These are phyloP conservation scores for Selenicereus undatus DNA, from an alignment of 148 eudicot genomes.

Conservation along the genomic window DNA sequence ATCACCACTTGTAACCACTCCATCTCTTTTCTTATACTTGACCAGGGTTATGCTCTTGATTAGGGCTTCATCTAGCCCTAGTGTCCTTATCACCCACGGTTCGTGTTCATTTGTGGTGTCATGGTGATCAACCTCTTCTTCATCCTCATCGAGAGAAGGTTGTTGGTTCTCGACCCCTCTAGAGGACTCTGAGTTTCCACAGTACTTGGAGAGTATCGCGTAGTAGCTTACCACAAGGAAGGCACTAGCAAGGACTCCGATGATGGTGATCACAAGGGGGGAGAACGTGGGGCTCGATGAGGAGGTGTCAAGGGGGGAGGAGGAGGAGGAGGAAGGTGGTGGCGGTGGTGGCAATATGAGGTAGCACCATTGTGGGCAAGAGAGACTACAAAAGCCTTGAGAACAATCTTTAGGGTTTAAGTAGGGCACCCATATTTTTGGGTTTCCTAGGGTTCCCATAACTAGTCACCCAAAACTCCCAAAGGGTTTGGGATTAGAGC, in stretches of 20 bases:
- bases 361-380: conserved; percentile 83
- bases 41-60: conserved; percentile 51
- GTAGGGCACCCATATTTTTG: conserved; percentile 40
- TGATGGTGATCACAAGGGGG: conserved; percentile 69
- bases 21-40: conserved; percentile 54
- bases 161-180: conserved; percentile 22
- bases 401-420: neutral
- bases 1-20: conserved; percentile 41
- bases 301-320: conserved; percentile 29
- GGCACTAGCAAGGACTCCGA: conserved; percentile 70
- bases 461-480: neutral
- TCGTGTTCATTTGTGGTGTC: conserved; percentile 33
- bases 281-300: conserved; percentile 43
- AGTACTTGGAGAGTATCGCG: conserved; percentile 62
- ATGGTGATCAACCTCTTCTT: conserved; percentile 27
- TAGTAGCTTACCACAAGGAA: conserved; percentile 75
- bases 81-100: conserved; percentile 42
- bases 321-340: conserved; percentile 51
- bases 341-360: conserved; percentile 59
- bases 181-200: conserved; percentile 31
- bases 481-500: neutral
- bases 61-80: conserved; percentile 58
- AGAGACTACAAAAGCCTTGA: conserved; percentile 53
- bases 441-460: conserved; percentile 43
- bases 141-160: conserved; percentile 22